Percentiles rank a stretch among this genome's conserved stretches.
phyloP scores from a whole-genome alignment of 169 alveolate genomes.

The Plasmodium gallinaceum region DNA sequence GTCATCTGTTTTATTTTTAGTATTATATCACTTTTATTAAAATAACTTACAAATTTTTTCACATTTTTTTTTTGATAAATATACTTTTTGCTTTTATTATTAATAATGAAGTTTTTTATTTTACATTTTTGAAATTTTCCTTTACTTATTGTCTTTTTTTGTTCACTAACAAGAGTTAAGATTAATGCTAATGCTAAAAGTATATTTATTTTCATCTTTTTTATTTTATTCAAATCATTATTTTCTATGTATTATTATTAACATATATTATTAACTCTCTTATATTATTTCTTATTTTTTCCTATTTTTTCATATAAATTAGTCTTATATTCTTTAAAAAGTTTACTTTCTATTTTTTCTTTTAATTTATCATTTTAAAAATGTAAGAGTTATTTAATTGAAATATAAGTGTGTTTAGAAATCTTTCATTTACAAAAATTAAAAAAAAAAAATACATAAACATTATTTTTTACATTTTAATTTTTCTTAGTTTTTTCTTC shows the following conservation, averaged over 20 bases:
- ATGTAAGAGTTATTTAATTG: too few species aligned
- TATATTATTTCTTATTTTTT: too few species aligned
- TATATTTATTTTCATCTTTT: not conserved
- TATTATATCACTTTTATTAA: constrained; percentile 25
- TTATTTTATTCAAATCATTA: not conserved
- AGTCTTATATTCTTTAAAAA: too few species aligned
- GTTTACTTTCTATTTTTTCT: too few species aligned
- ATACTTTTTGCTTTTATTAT: not conserved
- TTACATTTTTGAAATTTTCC: constrained; percentile 4
- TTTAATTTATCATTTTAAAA: too few species aligned
- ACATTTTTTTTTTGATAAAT: not conserved
- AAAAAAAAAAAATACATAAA: too few species aligned
- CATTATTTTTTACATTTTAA: too few species aligned
- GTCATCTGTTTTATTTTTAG: not conserved
- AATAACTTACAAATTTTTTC: constrained; percentile 3
- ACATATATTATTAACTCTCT: not conserved
- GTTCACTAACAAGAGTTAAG: too few species aligned
- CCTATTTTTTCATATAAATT: too few species aligned
- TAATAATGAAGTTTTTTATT: constrained; percentile 10
- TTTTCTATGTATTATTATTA: not conserved
- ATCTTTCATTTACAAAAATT: too few species aligned
- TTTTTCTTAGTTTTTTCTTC: too few species aligned
- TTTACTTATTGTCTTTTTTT: not conserved
- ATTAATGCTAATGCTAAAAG: not conserved
- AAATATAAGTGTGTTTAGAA: too few species aligned